Conservation (phyloP, 2,329 filamentous ascomycete genomes). For the Dactylellina cionopaga region DNA sequence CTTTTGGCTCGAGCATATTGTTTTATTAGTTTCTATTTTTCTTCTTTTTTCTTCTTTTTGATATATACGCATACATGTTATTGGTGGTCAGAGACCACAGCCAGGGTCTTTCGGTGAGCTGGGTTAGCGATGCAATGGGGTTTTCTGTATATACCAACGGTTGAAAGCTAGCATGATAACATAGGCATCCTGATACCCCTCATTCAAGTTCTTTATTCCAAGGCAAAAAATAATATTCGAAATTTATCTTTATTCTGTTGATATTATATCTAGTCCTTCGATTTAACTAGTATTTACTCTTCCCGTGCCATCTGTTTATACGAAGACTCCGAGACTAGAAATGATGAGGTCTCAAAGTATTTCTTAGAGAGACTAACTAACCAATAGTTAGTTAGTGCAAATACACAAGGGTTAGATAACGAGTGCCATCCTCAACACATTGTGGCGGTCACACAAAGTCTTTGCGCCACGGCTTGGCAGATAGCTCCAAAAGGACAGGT, state of each 20-base stretch:
- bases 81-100: too few species aligned
- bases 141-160: neutral
- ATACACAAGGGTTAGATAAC: neutral
- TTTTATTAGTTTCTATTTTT: neutral
- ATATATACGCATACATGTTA: constrained; percentile 13
- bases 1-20: neutral
- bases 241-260: too few species aligned
- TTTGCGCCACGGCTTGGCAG: constrained; percentile 26
- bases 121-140: neutral
- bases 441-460: neutral
- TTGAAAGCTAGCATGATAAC: neutral
- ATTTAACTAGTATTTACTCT: too few species aligned
- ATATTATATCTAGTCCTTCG: too few species aligned
- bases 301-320: neutral
- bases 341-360: too few species aligned
- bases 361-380: too few species aligned
- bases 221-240: too few species aligned
- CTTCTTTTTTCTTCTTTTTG: neutral
- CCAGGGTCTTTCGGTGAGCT: neutral
- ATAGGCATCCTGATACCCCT: constrained; percentile 40
- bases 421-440: constrained; percentile 14
- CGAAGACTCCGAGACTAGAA: neutral
- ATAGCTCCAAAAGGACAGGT: constrained; percentile 49
- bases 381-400: too few species aligned
- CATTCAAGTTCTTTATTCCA: neutral